Evolutionary conservation across 2,329 filamentous ascomycete genomes (phyloP).

Genomic region (Didymellaceae sp.): DNA sequence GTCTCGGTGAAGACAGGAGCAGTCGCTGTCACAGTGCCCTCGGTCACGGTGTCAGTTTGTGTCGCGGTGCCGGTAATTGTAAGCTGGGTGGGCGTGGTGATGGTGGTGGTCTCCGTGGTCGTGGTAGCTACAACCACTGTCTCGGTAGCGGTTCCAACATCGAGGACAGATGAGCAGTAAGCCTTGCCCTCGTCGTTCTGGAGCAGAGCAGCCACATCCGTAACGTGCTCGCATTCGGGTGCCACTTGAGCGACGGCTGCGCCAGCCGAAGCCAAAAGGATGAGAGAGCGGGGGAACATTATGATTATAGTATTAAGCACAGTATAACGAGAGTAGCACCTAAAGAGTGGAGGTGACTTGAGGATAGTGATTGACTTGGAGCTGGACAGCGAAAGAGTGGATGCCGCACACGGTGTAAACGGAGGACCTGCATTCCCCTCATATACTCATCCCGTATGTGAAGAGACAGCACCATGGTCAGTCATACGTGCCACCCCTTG

Average conservation of each 20-base stretch:
- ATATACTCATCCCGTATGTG: slow-evolving; percentile 2
- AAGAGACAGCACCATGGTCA: neutral
- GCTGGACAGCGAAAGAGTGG: slow-evolving; percentile 19
- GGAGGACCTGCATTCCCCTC: neutral
- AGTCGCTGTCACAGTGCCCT: slow-evolving; percentile 13
- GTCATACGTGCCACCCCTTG: neutral
- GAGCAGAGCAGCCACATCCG: slow-evolving; percentile 9
- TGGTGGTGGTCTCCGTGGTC: slow-evolving; percentile 12
- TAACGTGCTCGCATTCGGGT: slow-evolving; percentile 15
- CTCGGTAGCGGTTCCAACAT: slow-evolving; percentile 12
- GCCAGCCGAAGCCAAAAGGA: slow-evolving; percentile 15
- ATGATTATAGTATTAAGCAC: slow-evolving; percentile 17
- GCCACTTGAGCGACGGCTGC: slow-evolving; percentile 14
- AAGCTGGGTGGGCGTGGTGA: slow-evolving; percentile 16
- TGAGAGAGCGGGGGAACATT: slow-evolving; percentile 16
- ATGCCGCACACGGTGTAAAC: slow-evolving; percentile 13
- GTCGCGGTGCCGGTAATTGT: slow-evolving; percentile 9
- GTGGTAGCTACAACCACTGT: slow-evolving; percentile 12
- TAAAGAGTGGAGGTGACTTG: slow-evolving; percentile 15
- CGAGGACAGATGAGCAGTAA: slow-evolving; percentile 15
- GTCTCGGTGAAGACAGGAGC: slow-evolving; percentile 7
- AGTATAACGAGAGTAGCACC: slow-evolving; percentile 8
- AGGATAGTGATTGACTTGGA: slow-evolving; percentile 17
- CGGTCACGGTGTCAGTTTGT: slow-evolving; percentile 9
- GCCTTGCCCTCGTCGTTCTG: slow-evolving; percentile 12